phyloP scores from a whole-genome alignment of 768 basidiomycete genomes.

The Kockovaella imperatae region DNA sequence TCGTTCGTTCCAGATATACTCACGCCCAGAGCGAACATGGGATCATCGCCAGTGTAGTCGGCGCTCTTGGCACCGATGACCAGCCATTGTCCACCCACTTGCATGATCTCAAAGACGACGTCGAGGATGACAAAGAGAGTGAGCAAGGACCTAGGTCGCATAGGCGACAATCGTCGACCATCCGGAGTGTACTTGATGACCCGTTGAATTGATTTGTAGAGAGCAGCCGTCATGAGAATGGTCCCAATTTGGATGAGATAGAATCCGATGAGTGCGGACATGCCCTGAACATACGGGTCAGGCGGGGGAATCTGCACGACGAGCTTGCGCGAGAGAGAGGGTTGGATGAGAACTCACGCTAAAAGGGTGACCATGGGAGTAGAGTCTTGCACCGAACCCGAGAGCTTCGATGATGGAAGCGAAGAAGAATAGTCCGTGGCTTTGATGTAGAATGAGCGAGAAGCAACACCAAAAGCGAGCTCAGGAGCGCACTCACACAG shows the following conservation, averaged over 20 bases:
- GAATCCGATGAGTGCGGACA: constrained; percentile 19
- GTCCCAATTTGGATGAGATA: constrained; percentile 21
- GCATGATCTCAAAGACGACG: constrained; percentile 20
- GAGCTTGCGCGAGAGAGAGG: too few species aligned
- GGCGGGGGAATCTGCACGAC: too few species aligned
- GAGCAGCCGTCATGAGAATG: constrained; percentile 24
- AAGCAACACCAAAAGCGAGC: neutral
- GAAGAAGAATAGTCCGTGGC: constrained; percentile 19
- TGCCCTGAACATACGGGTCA: constrained; percentile 18
- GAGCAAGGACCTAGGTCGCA: constrained; percentile 25
- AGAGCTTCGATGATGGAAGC: constrained; percentile 17
- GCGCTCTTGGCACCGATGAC: constrained; percentile 15
- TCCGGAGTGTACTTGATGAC: constrained; percentile 26
- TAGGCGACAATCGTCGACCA: constrained; percentile 16
- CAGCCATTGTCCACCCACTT: constrained; percentile 25
- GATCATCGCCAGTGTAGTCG: constrained; percentile 11
- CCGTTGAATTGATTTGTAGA: constrained; percentile 29
- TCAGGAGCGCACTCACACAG: constrained; percentile 10
- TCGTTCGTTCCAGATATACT: constrained; percentile 3
- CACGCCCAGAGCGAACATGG: constrained; percentile 24
- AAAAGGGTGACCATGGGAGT: constrained; percentile 11
- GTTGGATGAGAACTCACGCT: neutral
- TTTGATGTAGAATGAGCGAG: neutral
- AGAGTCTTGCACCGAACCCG: constrained; percentile 28
- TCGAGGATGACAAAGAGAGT: constrained; percentile 25